Evolutionary conservation across 1,284 basidiomycete species (phyloP), one percentile per base, ranked within the genome.

Genomic region (Sporisorium reilianum): DNA sequence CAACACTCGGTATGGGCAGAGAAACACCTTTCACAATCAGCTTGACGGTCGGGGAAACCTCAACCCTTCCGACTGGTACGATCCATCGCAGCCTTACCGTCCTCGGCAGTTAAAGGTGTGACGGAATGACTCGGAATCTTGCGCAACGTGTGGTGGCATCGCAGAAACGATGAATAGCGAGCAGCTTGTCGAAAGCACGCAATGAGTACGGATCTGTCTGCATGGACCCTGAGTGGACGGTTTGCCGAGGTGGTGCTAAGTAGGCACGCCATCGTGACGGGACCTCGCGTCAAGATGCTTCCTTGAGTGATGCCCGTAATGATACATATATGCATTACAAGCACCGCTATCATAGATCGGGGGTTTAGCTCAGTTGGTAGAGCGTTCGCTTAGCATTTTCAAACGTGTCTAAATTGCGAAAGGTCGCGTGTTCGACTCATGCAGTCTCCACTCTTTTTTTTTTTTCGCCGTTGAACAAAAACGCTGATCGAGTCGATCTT

Each of bases 391-490:
- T 76, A 76, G 74, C 74, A 76, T 65, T 46, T 46, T 59, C 38
- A 5, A n/a, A 9, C 2, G 10, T 55, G 54, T 49, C 65, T 74
- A 68, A 64, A 11, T 55, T 76, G 74, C 65, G 74, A 76, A 76
- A 76, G 74, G 74, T 76, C 74, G 74, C 74, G 74, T 76, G 74
- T 76, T 76, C 74, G 65, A 76, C 74, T 76, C 74, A 73, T 76
- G 74, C 74, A 76, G 74, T 76, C 74, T 76, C 74, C 74, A 76
- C 22, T 46, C 32, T 12, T 51, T 56, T 53, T 25, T 49, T 38
- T 57, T 41, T 41, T 38, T n/a, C 14, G 36, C 14, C n/a, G 36
- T 18, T 30, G 28, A n/a, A n/a, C n/a, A n/a, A n/a, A n/a, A n/a
- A n/a, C n/a, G n/a, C n/a, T n/a, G n/a, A n/a, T n/a, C n/a, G n/a